phyloP scores from a whole-genome alignment of 768 basidiomycete species.

The Stropharia rugosoannulata region DNA sequence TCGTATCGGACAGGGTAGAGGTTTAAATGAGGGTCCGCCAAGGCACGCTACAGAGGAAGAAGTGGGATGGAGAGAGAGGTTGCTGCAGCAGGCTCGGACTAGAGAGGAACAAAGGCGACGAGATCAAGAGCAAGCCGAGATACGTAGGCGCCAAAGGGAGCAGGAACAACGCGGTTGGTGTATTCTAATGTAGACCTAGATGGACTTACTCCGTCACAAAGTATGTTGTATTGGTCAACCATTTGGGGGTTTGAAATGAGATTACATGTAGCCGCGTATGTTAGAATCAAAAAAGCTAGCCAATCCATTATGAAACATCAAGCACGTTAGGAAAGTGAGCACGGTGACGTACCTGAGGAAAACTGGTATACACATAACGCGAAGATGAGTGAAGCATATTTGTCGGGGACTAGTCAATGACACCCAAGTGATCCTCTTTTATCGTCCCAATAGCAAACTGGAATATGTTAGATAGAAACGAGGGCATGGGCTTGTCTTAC shows the following conservation, averaged over 20 bases:
- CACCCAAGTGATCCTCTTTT: slow-evolving; percentile 96
- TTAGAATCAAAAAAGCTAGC: too few relatives aligned
- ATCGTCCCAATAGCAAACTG: slow-evolving; percentile 98
- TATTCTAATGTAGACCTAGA: slow-evolving; percentile 1
- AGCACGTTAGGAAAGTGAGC: too few relatives aligned
- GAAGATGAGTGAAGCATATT: not conserved
- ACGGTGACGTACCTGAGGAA: not conserved
- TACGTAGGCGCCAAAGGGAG: not conserved
- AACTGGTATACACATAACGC: not conserved
- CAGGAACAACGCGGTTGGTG: slow-evolving; percentile 1
- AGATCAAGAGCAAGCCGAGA: not conserved
- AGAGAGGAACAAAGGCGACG: not conserved
- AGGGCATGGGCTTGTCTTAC: slow-evolving; percentile 43
- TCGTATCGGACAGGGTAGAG: too few relatives aligned
- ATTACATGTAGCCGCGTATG: too few relatives aligned
- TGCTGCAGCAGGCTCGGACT: not conserved
- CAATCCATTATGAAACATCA: too few relatives aligned
- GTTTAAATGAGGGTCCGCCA: too few relatives aligned
- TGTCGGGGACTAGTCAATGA: slow-evolving; percentile 59
- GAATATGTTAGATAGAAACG: not conserved
- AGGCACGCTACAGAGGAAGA: too few relatives aligned
- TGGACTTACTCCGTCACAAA: not conserved
- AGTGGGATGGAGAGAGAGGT: too few relatives aligned
- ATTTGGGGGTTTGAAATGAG: too few relatives aligned
- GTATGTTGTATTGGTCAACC: not conserved